Evolutionary conservation across 345 rosid species (phyloP).

Genomic region (Cardamine chenopodiifolia): DNA sequence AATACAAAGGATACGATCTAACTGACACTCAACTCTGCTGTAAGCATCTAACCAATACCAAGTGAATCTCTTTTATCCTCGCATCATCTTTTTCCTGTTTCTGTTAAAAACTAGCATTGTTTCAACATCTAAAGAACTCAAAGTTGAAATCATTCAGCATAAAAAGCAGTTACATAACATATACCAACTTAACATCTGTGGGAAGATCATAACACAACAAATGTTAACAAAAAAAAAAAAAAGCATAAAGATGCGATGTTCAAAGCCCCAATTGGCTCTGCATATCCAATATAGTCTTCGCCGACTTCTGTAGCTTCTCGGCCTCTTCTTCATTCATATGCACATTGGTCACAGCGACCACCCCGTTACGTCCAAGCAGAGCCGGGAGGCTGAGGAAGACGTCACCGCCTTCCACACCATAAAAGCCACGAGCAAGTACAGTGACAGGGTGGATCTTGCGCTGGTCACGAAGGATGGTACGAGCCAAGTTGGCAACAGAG

Average conservation of each 20-base stretch:
- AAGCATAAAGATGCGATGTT: conserved; percentile 6
- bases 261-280: conserved; percentile 71
- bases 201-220: neutral
- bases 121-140: neutral
- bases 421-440: conserved; percentile 80
- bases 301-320: conserved; percentile 63
- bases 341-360: conserved; percentile 75
- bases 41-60: too few species aligned
- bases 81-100: neutral
- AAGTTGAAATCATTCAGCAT: neutral
- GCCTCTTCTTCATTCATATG: conserved; percentile 75
- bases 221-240: neutral
- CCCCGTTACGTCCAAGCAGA: conserved; percentile 72
- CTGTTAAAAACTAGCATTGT: neutral
- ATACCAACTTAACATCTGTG: neutral
- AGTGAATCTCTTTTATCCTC: neutral
- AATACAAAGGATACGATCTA: neutral
- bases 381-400: conserved; percentile 92
- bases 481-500: conserved; percentile 81
- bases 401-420: conserved; percentile 69
- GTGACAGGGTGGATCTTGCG: conserved; percentile 89
- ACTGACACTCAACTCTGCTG: neutral
- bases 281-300: conserved; percentile 64
- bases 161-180: neutral
- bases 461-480: conserved; percentile 79